Base-by-base conservation (phyloP, 2,329 filamentous ascomycete species). In the Neoarthrinium moseri region DNA sequence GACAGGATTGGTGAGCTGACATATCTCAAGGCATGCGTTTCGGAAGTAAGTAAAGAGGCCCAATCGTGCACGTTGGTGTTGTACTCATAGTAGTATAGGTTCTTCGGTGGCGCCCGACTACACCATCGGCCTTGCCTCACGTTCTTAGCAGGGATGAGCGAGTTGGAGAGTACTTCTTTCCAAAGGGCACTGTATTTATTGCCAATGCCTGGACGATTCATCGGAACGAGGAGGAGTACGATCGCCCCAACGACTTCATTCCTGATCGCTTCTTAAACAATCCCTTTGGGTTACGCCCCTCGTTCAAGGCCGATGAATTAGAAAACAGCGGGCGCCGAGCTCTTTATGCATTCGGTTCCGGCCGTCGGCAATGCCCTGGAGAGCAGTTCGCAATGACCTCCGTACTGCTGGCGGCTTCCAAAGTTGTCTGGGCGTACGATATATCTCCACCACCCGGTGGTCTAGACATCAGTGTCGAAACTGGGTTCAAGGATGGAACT, bases 241-340 rank as follows among this genome's bases (percentile, higher is more conserved):
- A 46, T 11, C 44, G 22, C 6, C 44, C 37, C 4, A 15, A 46
- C 17, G 30, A 46, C 5, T 46, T 46, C 17, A 34, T 41, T 6
- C 44, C 44, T 2, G 44, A 46, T 27, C 37, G 44, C 15, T 46
- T 46, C 17, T n/a, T 42, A 6, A 17, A 46, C 21, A 46, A 41
- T 13, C n/a, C 36, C 4, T 41, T 46, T 13, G 44, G 44, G 4
- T 10, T 43, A 6, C 40, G 40, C 8, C 30, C 40, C 18, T 7
- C 10, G 30, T 17, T 4, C n/a, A 18, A 24, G 11, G n/a, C 30
- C 40, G 21, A 33, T 5, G 39, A 33, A 6, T 27, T 15, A 8
- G 39, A 42, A 6, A 32, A 26, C 6, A 18, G 40, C 30, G 40
- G 40, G 13, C 40, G 40, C 29, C 29, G 30, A 24, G 21, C 30